A percentile compares a stretch with the other conserved stretches of the same genome.
Conservation (phyloP, 495 filamentous ascomycete genomes). For the Melanomma pulvis-pyrius region DNA sequence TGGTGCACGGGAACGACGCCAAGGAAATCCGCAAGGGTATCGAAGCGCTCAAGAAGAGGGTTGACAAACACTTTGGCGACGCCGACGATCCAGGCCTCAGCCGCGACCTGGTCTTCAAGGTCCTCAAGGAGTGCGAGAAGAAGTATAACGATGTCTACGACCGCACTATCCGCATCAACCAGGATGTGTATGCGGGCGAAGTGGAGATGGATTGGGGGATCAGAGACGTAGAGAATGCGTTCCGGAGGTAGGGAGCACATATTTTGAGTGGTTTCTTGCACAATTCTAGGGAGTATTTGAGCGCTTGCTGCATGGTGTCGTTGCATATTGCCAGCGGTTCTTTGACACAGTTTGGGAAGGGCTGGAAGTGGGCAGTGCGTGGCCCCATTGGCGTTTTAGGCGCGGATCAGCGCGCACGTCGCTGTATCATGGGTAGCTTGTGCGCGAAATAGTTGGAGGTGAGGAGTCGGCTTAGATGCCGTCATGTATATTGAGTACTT, state of each 20-base stretch:
- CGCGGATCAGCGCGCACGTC: too few species aligned
- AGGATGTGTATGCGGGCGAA: slow-evolving; percentile 65
- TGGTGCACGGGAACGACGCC: slow-evolving; percentile 74
- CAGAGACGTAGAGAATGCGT: slow-evolving; percentile 28
- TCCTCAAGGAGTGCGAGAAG: slow-evolving; percentile 77
- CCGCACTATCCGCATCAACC: slow-evolving; percentile 64
- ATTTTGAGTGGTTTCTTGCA: not conserved
- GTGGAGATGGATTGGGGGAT: slow-evolving; percentile 57
- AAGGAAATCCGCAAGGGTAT: slow-evolving; percentile 84
- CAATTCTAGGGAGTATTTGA: not conserved
- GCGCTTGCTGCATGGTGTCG: too few species aligned
- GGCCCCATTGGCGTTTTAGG: not conserved
- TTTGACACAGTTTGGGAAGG: not conserved
- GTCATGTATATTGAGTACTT: too few species aligned
- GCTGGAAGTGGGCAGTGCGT: not conserved
- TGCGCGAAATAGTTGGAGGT: too few species aligned
- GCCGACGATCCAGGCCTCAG: slow-evolving; percentile 73
- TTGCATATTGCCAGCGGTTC: not conserved
- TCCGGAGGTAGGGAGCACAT: slow-evolving; percentile 8
- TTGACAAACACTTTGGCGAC: slow-evolving; percentile 95
- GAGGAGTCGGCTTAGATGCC: too few species aligned
- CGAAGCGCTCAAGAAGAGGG: slow-evolving; percentile 80
- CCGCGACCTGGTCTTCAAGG: slow-evolving; percentile 70
- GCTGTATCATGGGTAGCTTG: too few species aligned
- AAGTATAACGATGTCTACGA: slow-evolving; percentile 76